A percentile compares a stretch with the other conserved stretches of the same genome.
Evolutionary conservation across 441 rosid genomes (phyloP).

Genomic region (Mallotus japonicus): DNA sequence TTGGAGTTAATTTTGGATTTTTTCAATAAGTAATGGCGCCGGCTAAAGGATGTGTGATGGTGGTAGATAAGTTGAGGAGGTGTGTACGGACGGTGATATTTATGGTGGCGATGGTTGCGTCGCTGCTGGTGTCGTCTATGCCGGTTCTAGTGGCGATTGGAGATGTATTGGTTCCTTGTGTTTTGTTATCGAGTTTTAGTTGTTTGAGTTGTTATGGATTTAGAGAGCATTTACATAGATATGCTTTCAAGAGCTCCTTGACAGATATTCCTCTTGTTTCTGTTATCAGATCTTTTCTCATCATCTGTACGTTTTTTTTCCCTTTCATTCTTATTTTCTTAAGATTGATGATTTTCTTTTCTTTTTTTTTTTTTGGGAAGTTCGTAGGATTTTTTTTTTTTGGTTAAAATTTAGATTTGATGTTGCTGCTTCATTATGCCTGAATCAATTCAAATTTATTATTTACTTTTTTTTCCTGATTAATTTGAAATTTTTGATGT

Average conservation of each 20-base stretch:
- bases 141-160: slow-evolving; percentile 74
- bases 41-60: slow-evolving; percentile 38
- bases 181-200: slow-evolving; percentile 62
- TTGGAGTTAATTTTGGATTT: background rate
- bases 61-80: slow-evolving; percentile 68
- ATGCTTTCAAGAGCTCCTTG: slow-evolving; percentile 71
- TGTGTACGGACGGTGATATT: slow-evolving; percentile 67
- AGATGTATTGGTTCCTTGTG: slow-evolving; percentile 60
- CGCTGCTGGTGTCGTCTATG: slow-evolving; percentile 77
- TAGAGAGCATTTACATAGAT: slow-evolving; percentile 52
- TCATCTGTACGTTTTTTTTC: slow-evolving; percentile 51
- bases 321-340: background rate
- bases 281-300: slow-evolving; percentile 67
- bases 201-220: slow-evolving; percentile 65
- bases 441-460: background rate
- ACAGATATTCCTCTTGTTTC: slow-evolving; percentile 80
- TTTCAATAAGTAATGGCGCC: slow-evolving; percentile 37
- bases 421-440: background rate
- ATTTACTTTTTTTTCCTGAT: background rate
- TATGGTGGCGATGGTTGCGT: slow-evolving; percentile 84
- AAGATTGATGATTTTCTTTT: background rate
- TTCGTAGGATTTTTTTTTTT: background rate
- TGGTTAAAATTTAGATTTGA: background rate
- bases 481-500: background rate
- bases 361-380: background rate